A percentile compares a stretch with the other conserved stretches of the same genome.
phyloP scores from a whole-genome alignment of 2,329 filamentous ascomycete genomes.

The Colletotrichum horii region DNA sequence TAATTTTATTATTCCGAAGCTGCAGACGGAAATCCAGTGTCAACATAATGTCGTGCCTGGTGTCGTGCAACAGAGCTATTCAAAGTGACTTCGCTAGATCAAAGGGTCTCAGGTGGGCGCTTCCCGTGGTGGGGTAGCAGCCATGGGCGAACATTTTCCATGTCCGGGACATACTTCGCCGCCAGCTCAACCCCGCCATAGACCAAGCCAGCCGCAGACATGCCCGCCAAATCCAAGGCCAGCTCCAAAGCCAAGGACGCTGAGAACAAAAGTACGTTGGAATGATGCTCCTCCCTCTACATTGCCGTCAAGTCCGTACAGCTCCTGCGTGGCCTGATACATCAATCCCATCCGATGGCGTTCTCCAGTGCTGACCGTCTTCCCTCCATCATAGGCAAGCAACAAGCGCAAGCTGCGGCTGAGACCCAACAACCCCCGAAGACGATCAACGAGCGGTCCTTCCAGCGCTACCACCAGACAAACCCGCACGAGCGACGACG shows the following conservation, averaged over 20 bases:
- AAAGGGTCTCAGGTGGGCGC: background rate
- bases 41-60: background rate
- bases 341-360: constrained; percentile 3
- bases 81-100: background rate
- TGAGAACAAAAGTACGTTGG: constrained; percentile 20
- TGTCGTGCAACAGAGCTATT: background rate
- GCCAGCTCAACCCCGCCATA: constrained; percentile 22
- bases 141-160: constrained; percentile 13
- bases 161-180: constrained; percentile 1
- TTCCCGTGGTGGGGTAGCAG: constrained; percentile 12
- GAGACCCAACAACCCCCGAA: constrained; percentile 34
- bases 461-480: constrained; percentile 52
- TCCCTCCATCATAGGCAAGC: constrained; percentile 23
- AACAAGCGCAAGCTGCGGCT: constrained; percentile 25
- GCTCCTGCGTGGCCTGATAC: background rate
- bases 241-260: constrained; percentile 35
- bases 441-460: constrained; percentile 55
- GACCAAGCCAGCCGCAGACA: constrained; percentile 24
- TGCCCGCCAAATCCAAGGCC: constrained; percentile 43
- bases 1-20: background rate
- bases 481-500: constrained; percentile 53
- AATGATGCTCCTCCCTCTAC: constrained; percentile 19
- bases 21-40: background rate
- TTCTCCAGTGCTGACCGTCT: background rate
- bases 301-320: background rate